Evolutionary conservation across 73 alveolate genomes (phyloP), one percentile per base, ranked within the genome.

Genomic region (Blepharisma stoltei): DNA sequence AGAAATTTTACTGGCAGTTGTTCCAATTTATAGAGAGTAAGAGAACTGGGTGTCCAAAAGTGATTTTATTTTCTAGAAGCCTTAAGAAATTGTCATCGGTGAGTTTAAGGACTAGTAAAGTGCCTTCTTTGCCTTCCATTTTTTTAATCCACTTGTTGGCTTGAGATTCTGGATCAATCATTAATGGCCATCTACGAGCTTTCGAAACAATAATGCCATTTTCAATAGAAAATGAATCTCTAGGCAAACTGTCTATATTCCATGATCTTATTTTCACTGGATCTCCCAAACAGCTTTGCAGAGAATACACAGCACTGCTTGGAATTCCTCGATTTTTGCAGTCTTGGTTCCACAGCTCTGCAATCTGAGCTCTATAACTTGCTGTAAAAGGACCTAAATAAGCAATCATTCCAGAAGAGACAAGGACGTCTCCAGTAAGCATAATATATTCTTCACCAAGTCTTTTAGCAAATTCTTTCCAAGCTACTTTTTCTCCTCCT

Each of bases 401-500:
- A 7, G 99, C 98, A 70, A 98, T 96, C 92, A 97, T 90, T 4
- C 99, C 99, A 9, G 98, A 84, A 27, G 99, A 89, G 54, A 94
- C 92, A 27, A 96, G 86, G 38, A 95, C 96, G 83, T 97, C 99
- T 45, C 99, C 99, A 8, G 98, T 95, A 37, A 97, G 89, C 80
- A 88, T 93, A 79, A 88, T 87, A 60, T 95, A 96, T 69, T 89
- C 94, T 37, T 80, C 82, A 23, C 90, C 94, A 41, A 94, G 77
- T 78, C 78, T 75, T 71, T 88, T 89, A 53, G 98, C 97, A 46
- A 92, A 84, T 76, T 89, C 97, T 53, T 92, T 90, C 99, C 99
- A 97, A 70, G 98, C 93, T 21, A 94, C 96, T 88, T 97, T 97
- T 83, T 97, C 99, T 37, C 99, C 99, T 21, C 99, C 99, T 55